phyloP scores from a whole-genome alignment of 208 protist genomes.

The Crithidia acanthocephali region DNA sequence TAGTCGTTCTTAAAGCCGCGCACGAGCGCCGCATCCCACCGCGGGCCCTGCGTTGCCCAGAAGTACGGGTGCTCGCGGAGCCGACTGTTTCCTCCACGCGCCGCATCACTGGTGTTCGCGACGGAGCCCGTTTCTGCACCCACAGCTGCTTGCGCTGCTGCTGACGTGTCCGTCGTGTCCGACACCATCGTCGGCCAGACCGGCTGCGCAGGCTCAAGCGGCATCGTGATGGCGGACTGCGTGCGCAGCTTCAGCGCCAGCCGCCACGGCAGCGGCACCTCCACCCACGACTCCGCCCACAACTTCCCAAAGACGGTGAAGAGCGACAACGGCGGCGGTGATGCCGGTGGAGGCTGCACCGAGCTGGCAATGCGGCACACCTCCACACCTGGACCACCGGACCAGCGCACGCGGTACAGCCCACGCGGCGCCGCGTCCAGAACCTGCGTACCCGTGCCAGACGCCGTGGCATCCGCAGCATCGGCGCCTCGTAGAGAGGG shows the following conservation, averaged over 20 bases:
- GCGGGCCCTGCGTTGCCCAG: constrained; percentile 74
- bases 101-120: not conserved
- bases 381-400: constrained; percentile 49
- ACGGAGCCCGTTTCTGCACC: too few species aligned
- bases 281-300: constrained; percentile 40
- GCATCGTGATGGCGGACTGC: constrained; percentile 40
- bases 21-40: constrained; percentile 52
- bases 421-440: constrained; percentile 15
- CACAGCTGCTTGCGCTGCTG: too few species aligned
- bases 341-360: not conserved
- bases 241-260: constrained; percentile 50
- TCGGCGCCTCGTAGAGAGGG: not conserved
- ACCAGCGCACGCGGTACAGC: constrained; percentile 36
- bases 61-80: constrained; percentile 48
- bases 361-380: not conserved
- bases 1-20: constrained; percentile 65
- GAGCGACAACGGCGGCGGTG: not conserved
- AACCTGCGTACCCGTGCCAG: constrained; percentile 3
- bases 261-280: constrained; percentile 36
- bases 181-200: constrained; percentile 3
- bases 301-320: constrained; percentile 52
- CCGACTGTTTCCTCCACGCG: not conserved
- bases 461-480: not conserved
- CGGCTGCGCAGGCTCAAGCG: constrained; percentile 20
- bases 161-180: not conserved